These are phyloP conservation scores for Salvia sclarea DNA, from an alignment of 305 asterid species.

Conservation along the genomic window DNA sequence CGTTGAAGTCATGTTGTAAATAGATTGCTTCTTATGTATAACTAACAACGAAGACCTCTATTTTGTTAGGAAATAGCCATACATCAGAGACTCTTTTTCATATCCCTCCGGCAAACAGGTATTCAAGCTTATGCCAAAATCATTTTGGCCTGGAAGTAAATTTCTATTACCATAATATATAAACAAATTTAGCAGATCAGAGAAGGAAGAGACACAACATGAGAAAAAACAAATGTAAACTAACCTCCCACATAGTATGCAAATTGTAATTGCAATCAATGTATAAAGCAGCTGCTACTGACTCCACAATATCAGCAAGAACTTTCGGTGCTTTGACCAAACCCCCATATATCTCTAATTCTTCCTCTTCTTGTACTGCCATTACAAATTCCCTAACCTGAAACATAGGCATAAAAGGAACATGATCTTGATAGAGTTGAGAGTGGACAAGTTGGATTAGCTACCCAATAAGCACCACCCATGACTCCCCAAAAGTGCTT, in stretches of 20 bases:
- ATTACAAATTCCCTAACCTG: conserved; percentile 71
- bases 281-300: conserved; percentile 56
- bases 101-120: neutral
- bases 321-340: conserved; percentile 78
- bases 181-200: neutral
- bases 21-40: neutral
- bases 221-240: conserved; percentile 17
- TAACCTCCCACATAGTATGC: conserved; percentile 47
- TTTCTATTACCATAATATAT: conserved; percentile 3
- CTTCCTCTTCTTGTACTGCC: conserved; percentile 53
- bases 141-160: conserved; percentile 5
- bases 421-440: conserved; percentile 39
- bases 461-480: conserved; percentile 40
- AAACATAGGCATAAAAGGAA: conserved; percentile 30
- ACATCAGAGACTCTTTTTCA: neutral
- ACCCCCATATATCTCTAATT: conserved; percentile 68
- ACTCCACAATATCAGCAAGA: conserved; percentile 66
- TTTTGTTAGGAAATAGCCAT: neutral
- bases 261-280: conserved; percentile 47
- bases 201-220: neutral
- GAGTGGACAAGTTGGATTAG: conserved; percentile 39
- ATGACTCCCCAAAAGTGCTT: conserved; percentile 34
- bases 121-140: neutral
- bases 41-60: neutral
- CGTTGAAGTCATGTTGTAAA: neutral